These are phyloP conservation scores for Castanospermum australe DNA, from an alignment of 306 rosid genomes.

Conservation along the genomic window DNA sequence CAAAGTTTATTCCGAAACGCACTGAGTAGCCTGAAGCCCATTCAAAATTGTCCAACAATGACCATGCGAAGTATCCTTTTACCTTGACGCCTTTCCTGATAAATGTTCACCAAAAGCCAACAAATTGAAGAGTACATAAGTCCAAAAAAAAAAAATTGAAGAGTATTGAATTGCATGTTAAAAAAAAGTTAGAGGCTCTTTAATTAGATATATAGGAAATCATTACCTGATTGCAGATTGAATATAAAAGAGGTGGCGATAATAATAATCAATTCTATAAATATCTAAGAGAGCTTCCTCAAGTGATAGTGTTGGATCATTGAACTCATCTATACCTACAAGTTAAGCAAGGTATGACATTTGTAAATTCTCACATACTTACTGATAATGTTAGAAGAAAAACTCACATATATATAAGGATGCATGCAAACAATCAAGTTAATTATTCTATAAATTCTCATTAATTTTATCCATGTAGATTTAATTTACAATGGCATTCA, in stretches of 20 bases:
- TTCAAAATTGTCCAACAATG: slow-evolving; percentile 55
- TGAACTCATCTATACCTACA: slow-evolving; percentile 47
- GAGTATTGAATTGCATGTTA: not conserved
- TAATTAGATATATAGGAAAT: not conserved
- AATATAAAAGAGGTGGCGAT: slow-evolving; percentile 39
- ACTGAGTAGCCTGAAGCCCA: slow-evolving; percentile 45
- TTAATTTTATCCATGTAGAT: too few species aligned
- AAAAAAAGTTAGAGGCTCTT: not conserved
- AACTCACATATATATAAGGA: too few species aligned
- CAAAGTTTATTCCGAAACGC: slow-evolving; percentile 43
- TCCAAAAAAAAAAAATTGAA: too few species aligned
- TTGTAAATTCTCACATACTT: too few species aligned
- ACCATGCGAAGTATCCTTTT: slow-evolving; percentile 62
- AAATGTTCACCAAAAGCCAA: not conserved
- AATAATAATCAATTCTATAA: slow-evolving; percentile 41
- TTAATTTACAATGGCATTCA: not conserved
- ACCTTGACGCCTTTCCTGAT: slow-evolving; percentile 45
- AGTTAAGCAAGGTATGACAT: not conserved
- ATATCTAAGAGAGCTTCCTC: slow-evolving; percentile 44
- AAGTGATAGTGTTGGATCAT: slow-evolving; percentile 39
- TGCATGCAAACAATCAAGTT: too few species aligned
- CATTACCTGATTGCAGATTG: slow-evolving; percentile 45
- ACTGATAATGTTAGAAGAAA: too few species aligned
- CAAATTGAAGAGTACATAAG: too few species aligned
- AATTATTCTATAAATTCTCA: too few species aligned